Evolutionary conservation across 2,329 filamentous ascomycete species (phyloP).

Genomic region (Xylaria sp.): DNA sequence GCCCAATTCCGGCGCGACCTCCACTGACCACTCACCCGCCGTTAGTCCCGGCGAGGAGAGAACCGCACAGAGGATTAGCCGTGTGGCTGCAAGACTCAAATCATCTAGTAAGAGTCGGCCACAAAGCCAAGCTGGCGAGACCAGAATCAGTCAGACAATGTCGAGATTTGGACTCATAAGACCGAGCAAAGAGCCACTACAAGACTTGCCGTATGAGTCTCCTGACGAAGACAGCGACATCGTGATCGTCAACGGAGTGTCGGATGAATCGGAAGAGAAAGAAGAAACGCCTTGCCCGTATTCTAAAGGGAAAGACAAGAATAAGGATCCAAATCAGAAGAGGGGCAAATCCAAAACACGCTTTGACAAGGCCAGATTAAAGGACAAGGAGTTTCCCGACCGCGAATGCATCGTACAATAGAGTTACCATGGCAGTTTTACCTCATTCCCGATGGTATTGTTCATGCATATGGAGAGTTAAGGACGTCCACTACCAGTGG

Average conservation of each 20-base stretch:
- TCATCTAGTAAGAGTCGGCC: constrained; percentile 64
- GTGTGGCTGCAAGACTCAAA: constrained; percentile 67
- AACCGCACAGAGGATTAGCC: constrained; percentile 65
- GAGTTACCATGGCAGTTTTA: constrained; percentile 14
- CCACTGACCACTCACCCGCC: constrained; percentile 53
- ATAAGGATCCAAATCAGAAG: constrained; percentile 38
- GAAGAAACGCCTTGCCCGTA: constrained; percentile 17
- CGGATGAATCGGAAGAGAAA: constrained; percentile 22
- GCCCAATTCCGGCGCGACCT: constrained; percentile 53
- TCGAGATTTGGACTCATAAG: constrained; percentile 65
- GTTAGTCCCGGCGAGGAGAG: constrained; percentile 64
- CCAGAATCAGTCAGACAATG: constrained; percentile 67
- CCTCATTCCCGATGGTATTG: not conserved
- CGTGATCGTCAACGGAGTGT: constrained; percentile 19
- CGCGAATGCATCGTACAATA: constrained; percentile 46
- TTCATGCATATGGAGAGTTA: not conserved
- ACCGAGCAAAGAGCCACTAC: constrained; percentile 61
- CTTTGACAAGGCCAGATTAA: constrained; percentile 40
- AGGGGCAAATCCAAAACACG: constrained; percentile 43
- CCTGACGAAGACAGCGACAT: constrained; percentile 44
- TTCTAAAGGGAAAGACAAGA: constrained; percentile 39
- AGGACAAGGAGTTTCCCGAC: constrained; percentile 42
- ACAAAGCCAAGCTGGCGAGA: constrained; percentile 68
- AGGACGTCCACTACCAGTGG: not conserved
- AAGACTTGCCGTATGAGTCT: constrained; percentile 46